These are phyloP conservation scores for Xerocomus amazonicus DNA, from an alignment of 1,284 basidiomycete genomes.

Conservation along the genomic window DNA sequence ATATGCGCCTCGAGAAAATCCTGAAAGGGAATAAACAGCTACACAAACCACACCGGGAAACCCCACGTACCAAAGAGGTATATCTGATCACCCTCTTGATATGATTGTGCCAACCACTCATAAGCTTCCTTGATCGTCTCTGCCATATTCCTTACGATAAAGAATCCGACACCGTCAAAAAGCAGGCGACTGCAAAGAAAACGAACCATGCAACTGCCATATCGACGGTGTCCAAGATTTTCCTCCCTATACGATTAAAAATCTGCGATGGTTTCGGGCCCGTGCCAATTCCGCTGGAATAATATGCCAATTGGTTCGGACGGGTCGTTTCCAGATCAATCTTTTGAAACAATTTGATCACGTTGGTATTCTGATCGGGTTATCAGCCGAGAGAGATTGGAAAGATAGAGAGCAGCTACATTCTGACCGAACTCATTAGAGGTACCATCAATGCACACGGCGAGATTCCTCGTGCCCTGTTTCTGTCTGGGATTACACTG, in stretches of 20 bases:
- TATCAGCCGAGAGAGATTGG: background rate
- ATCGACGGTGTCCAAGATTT: conserved; percentile 15
- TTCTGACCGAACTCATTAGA: conserved; percentile 3
- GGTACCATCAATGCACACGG: conserved; percentile 13
- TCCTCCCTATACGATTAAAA: conserved; percentile 3
- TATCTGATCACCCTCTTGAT: conserved; percentile 38
- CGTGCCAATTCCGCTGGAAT: conserved; percentile 35
- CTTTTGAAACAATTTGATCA: conserved; percentile 26
- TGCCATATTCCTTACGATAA: conserved; percentile 6
- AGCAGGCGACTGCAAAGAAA: background rate
- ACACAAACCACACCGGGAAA: background rate
- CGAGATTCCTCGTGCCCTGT: conserved; percentile 4
- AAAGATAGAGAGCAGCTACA: background rate
- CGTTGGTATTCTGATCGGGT: conserved; percentile 27
- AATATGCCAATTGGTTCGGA: conserved; percentile 26
- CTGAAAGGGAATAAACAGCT: conserved; percentile 26
- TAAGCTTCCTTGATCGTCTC: conserved; percentile 34
- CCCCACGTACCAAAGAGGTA: conserved; percentile 38
- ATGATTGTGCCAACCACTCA: conserved; percentile 38
- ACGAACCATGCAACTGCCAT: conserved; percentile 28
- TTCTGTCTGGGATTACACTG: background rate
- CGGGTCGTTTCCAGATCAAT: conserved; percentile 14
- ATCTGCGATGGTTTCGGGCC: conserved; percentile 15
- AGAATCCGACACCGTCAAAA: background rate
- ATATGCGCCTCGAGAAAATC: conserved; percentile 46